These are phyloP conservation scores for Klebsormidium nitens DNA, from an alignment of 139 green algal genomes.

Conservation along the genomic window DNA sequence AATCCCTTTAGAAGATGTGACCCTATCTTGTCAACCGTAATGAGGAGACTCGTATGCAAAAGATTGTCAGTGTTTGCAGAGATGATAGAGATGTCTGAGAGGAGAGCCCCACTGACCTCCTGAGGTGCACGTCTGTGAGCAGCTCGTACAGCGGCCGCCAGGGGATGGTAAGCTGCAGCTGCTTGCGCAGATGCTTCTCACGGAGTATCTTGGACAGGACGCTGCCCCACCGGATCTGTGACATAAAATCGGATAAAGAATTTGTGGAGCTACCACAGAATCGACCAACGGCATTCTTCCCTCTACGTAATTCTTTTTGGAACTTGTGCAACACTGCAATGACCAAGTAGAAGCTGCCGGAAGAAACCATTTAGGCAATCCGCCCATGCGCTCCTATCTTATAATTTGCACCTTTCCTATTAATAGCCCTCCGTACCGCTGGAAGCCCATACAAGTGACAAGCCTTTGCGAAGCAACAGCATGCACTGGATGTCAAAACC, in stretches of 20 bases:
- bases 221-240: conserved; percentile 6
- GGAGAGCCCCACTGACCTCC: no score
- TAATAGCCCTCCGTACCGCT: no score
- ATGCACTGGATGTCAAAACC: no score
- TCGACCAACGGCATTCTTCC: no score
- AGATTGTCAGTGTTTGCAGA: no score
- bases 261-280: not conserved
- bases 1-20: no score
- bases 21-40: no score
- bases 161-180: conserved; percentile 5
- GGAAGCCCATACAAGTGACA: no score
- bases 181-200: conserved; percentile 3
- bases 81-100: no score
- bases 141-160: conserved; percentile 19
- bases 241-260: not conserved
- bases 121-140: not conserved
- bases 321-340: not conserved
- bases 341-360: not conserved
- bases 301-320: no score
- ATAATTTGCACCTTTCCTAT: not conserved
- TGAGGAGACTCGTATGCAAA: no score
- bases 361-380: not conserved
- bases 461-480: no score
- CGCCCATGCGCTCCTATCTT: not conserved
- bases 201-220: conserved; percentile 2